Percentiles rank a stretch among this genome's conserved stretches.
These are phyloP conservation scores for Hypoxylon sp. DNA, from an alignment of 2,329 filamentous ascomycete genomes.

Conservation along the genomic window DNA sequence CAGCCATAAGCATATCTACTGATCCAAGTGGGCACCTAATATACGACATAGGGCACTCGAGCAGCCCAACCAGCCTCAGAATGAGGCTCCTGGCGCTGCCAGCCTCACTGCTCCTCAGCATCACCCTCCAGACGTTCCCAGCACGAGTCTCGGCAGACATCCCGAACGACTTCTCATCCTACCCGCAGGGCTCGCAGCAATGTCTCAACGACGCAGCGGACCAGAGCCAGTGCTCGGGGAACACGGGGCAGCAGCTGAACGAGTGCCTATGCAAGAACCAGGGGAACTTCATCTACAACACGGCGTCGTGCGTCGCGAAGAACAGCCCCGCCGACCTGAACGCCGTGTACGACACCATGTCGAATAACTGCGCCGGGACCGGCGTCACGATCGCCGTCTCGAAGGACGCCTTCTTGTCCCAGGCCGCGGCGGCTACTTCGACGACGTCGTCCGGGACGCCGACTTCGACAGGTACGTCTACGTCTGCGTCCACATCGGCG, in stretches of 20 bases:
- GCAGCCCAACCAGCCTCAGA: slow-evolving; percentile 6
- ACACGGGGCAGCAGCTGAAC: slow-evolving; percentile 60
- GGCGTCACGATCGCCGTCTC: slow-evolving; percentile 61
- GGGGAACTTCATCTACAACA: slow-evolving; percentile 64
- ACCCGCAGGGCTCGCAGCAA: slow-evolving; percentile 59
- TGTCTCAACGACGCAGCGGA: slow-evolving; percentile 63
- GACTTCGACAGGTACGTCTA: slow-evolving; percentile 20
- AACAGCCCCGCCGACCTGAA: slow-evolving; percentile 57
- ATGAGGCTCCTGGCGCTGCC: slow-evolving; percentile 47
- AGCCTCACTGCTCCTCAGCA: slow-evolving; percentile 48
- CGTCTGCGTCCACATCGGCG: slow-evolving; percentile 20
- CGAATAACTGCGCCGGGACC: slow-evolving; percentile 61
- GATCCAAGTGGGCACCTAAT: neutral
- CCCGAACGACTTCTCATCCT: slow-evolving; percentile 61
- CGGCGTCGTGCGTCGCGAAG: slow-evolving; percentile 63
- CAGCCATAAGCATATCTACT: too few relatives aligned
- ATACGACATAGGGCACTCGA: neutral
- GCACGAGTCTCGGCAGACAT: slow-evolving; percentile 45
- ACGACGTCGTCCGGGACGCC: slow-evolving; percentile 39
- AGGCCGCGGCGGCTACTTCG: slow-evolving; percentile 49
- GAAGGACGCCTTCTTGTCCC: slow-evolving; percentile 60
- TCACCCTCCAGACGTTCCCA: slow-evolving; percentile 49
- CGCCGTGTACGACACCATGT: slow-evolving; percentile 62
- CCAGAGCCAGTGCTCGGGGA: slow-evolving; percentile 59
- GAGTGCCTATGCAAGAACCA: slow-evolving; percentile 66